These are phyloP conservation scores for Dryadomyces quercus-mongolicae DNA, from an alignment of 2,329 filamentous ascomycete genomes.

Conservation along the genomic window DNA sequence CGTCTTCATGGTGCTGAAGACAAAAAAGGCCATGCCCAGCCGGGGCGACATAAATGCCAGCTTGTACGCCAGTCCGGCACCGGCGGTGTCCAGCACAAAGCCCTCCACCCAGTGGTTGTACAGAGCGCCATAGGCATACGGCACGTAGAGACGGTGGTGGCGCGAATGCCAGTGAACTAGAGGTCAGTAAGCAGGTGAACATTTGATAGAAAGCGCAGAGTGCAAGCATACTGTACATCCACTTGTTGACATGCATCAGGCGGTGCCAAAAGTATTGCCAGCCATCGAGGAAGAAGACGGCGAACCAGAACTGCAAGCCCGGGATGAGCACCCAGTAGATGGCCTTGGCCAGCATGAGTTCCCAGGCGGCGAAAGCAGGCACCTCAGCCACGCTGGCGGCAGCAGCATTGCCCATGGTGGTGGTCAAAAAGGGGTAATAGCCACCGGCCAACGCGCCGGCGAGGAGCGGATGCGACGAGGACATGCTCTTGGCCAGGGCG, in stretches of 20 bases:
- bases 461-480: slow-evolving; percentile 57
- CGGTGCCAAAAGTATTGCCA: slow-evolving; percentile 99
- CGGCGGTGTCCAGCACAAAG: slow-evolving; percentile 83
- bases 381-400: slow-evolving; percentile 34
- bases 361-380: slow-evolving; percentile 75
- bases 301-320: slow-evolving; percentile 61
- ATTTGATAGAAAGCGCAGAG: too few relatives aligned
- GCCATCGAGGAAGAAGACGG: slow-evolving; percentile 70
- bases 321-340: slow-evolving; percentile 76
- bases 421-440: slow-evolving; percentile 59
- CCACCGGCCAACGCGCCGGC: slow-evolving; percentile 70
- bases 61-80: slow-evolving; percentile 75
- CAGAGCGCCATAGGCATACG: slow-evolving; percentile 90
- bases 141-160: slow-evolving; percentile 93
- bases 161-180: slow-evolving; percentile 81
- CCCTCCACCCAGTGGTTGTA: slow-evolving; percentile 96
- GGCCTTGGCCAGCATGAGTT: slow-evolving; percentile 58
- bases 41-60: slow-evolving; percentile 69
- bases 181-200: not conserved
- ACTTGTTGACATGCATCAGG: slow-evolving; percentile 94
- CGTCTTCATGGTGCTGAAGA: slow-evolving; percentile 82
- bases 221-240: slow-evolving; percentile 65
- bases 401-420: slow-evolving; percentile 29
- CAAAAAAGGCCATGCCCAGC: slow-evolving; percentile 84
- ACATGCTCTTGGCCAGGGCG: slow-evolving; percentile 63